Conservation (phyloP, 306 rosid genomes). For the Acacia crassicarpa region DNA sequence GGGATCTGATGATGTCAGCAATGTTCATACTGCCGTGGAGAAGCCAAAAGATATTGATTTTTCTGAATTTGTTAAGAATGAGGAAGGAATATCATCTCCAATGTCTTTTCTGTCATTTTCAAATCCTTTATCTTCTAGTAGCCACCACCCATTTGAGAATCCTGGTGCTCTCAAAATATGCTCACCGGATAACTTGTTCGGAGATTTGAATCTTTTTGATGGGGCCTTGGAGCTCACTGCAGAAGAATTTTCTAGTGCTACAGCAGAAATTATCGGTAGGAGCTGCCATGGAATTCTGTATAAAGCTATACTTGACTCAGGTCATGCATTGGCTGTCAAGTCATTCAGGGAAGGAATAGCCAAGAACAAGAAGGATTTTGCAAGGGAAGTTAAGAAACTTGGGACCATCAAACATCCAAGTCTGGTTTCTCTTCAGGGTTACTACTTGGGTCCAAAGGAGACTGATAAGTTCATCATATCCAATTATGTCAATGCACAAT, state of each 20-base stretch:
- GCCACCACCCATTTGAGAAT: conserved; percentile 48
- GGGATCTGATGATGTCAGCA: conserved; percentile 23
- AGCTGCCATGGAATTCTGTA: conserved; percentile 85
- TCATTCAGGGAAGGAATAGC: conserved; percentile 79
- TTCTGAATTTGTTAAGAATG: conserved; percentile 41
- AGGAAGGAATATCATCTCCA: conserved; percentile 51
- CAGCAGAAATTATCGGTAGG: conserved; percentile 69
- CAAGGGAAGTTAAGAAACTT: conserved; percentile 77
- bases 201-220: conserved; percentile 70
- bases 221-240: conserved; percentile 62
- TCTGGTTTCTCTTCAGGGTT: conserved; percentile 69
- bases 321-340: conserved; percentile 66
- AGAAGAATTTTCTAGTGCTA: conserved; percentile 76
- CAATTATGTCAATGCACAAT: conserved; percentile 59
- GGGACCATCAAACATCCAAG: conserved; percentile 76
- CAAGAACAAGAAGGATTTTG: conserved; percentile 76
- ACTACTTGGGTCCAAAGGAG: conserved; percentile 72
- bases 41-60: conserved; percentile 33
- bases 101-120: conserved; percentile 59
- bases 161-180: conserved; percentile 38
- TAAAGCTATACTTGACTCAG: conserved; percentile 72
- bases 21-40: conserved; percentile 29
- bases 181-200: conserved; percentile 64
- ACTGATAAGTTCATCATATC: conserved; percentile 72
- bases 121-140: conserved; percentile 60